These are phyloP conservation scores for Pleurozium schreberi DNA, from an alignment of 225 moss, liverwort and hornwort genomes.

Conservation along the genomic window DNA sequence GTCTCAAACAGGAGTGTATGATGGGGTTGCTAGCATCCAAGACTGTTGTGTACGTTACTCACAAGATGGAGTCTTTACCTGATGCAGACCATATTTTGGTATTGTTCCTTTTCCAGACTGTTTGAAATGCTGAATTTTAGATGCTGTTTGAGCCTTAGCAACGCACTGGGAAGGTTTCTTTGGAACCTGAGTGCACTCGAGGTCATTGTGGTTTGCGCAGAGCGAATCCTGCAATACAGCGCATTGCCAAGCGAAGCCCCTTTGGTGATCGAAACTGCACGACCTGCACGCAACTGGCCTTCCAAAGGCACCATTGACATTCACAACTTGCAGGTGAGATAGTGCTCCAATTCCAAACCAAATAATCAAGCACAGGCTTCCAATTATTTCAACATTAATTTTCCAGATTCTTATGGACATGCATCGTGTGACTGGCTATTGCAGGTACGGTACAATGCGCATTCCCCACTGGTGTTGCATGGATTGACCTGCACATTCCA, in stretches of 20 bases:
- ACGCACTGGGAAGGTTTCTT: constrained; percentile 12
- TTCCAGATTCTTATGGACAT: neutral
- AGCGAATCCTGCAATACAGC: constrained; percentile 28
- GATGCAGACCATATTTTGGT: constrained; percentile 63
- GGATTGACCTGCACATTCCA: neutral
- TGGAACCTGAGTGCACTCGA: constrained; percentile 14
- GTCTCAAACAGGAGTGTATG: constrained; percentile 22
- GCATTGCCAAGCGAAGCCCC: constrained; percentile 4
- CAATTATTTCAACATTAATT: neutral
- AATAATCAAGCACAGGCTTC: neutral
- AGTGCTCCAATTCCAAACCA: neutral
- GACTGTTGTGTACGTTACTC: constrained; percentile 64
- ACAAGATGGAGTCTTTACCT: constrained; percentile 64
- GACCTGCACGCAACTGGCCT: constrained; percentile 13
- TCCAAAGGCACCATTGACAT: constrained; percentile 12
- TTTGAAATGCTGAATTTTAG: neutral
- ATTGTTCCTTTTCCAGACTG: neutral
- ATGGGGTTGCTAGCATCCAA: constrained; percentile 31
- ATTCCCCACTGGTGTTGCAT: constrained; percentile 6
- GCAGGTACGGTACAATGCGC: neutral
- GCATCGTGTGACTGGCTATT: neutral
- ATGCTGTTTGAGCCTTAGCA: constrained; percentile 6
- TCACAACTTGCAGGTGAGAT: constrained; percentile 2
- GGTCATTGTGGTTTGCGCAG: constrained; percentile 5
- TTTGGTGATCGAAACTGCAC: neutral